Conservation (phyloP, 495 filamentous ascomycete genomes). For the Xylaria sp. region DNA sequence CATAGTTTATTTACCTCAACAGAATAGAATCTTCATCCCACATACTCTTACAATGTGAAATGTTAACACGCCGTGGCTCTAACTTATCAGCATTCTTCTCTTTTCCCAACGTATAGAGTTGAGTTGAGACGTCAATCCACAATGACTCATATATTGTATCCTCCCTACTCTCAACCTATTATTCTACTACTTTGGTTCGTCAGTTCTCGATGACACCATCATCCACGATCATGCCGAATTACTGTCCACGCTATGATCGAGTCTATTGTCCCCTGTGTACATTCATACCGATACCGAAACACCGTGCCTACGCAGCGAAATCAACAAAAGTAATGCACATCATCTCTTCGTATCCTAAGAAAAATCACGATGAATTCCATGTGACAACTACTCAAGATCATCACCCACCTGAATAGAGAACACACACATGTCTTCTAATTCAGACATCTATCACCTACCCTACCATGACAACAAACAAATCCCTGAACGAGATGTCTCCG, state of each 20-base stretch:
- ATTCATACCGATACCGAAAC: too few species aligned
- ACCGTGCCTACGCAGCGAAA: too few species aligned
- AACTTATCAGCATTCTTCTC: neutral
- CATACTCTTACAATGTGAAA: neutral
- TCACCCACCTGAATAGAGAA: neutral
- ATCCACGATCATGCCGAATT: neutral
- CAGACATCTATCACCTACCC: neutral
- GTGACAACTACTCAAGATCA: neutral
- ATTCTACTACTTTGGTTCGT: too few species aligned
- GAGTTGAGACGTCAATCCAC: neutral
- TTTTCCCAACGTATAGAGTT: neutral
- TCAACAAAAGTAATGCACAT: too few species aligned
- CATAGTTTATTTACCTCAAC: too few species aligned
- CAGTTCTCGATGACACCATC: neutral
- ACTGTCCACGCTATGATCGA: neutral
- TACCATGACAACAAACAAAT: neutral
- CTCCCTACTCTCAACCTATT: too few species aligned
- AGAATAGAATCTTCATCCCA: neutral
- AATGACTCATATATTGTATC: neutral
- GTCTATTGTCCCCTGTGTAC: too few species aligned
- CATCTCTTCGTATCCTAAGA: neutral
- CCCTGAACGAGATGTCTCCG: neutral
- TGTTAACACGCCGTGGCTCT: neutral
- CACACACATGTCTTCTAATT: neutral
- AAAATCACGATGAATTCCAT: too few species aligned